phyloP scores from a whole-genome alignment of 2,329 filamentous ascomycete genomes.

The Alternaria triticina region DNA sequence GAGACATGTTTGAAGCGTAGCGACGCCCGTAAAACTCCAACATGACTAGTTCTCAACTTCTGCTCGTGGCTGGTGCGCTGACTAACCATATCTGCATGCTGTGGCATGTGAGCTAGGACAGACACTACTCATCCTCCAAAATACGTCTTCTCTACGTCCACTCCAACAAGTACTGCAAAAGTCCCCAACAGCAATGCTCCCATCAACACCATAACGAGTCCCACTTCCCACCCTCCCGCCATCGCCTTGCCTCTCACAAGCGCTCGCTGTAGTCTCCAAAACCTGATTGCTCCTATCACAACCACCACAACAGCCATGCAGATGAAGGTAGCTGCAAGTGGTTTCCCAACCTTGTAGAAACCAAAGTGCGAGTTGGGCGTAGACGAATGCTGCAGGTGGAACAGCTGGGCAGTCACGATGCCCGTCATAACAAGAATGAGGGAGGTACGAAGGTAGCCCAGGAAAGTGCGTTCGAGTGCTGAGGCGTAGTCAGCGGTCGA shows the following conservation, averaged over 20 bases:
- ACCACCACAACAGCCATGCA: slow-evolving; percentile 57
- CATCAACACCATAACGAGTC: slow-evolving; percentile 54
- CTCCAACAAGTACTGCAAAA: slow-evolving; percentile 24
- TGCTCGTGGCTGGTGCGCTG: neutral
- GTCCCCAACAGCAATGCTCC: slow-evolving; percentile 39
- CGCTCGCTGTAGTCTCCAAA: slow-evolving; percentile 66
- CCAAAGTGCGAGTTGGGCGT: slow-evolving; percentile 57
- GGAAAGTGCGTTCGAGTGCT: slow-evolving; percentile 78
- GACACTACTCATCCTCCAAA: neutral
- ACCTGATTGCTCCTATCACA: slow-evolving; percentile 63
- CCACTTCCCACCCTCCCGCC: slow-evolving; percentile 66
- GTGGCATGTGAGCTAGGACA: neutral
- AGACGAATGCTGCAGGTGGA: slow-evolving; percentile 62
- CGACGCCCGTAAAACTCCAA: neutral
- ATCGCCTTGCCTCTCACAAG: slow-evolving; percentile 64
- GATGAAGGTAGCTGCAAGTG: slow-evolving; percentile 61
- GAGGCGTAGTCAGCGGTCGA: slow-evolving; percentile 8
- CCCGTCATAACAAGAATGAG: slow-evolving; percentile 72
- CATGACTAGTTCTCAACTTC: neutral
- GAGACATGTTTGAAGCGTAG: neutral
- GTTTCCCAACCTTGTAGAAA: slow-evolving; percentile 66
- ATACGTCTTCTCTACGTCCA: slow-evolving; percentile 25
- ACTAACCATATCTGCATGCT: neutral
- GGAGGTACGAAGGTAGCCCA: slow-evolving; percentile 75
- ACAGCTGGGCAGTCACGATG: slow-evolving; percentile 71